Conservation (phyloP, 2,329 filamentous ascomycete species). For the Trichoderma harzianum region DNA sequence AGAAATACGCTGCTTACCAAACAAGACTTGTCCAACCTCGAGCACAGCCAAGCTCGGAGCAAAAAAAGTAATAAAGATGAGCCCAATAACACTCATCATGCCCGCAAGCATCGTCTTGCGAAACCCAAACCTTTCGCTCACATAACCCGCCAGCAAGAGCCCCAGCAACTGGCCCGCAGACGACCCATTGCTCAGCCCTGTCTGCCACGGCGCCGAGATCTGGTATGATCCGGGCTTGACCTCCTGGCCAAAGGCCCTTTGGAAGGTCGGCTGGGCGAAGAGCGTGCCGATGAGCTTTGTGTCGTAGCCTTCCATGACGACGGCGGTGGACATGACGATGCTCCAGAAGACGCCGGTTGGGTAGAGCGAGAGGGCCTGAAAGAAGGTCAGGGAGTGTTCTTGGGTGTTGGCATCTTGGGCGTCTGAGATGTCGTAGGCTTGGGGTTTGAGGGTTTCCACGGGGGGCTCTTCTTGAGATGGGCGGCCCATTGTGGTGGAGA, state of each 20-base stretch:
- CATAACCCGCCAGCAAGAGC: conserved; percentile 22
- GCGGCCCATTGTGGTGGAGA: neutral
- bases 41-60: conserved; percentile 37
- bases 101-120: conserved; percentile 39
- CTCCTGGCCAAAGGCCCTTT: neutral
- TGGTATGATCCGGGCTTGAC: conserved; percentile 27
- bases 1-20: conserved; percentile 28
- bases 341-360: conserved; percentile 38
- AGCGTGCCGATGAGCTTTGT: conserved; percentile 35
- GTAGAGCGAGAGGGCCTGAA: conserved; percentile 29
- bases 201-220: conserved; percentile 49
- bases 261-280: conserved; percentile 31
- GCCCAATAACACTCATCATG: conserved; percentile 30
- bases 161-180: conserved; percentile 49
- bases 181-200: conserved; percentile 43
- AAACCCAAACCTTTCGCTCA: conserved; percentile 40
- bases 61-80: conserved; percentile 48
- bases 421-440: neutral
- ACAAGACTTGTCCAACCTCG: conserved; percentile 42
- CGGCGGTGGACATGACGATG: conserved; percentile 34
- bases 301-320: conserved; percentile 44
- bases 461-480: neutral
- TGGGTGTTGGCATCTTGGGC: neutral
- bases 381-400: neutral
- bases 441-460: neutral